Percentiles rank a stretch among this genome's conserved stretches.
Evolutionary conservation across 345 rosid genomes (phyloP).

Genomic region (Citrus sinensis): DVS_A1.0 CM039163.1:4384001-4384500

Average conservation of each 20-base stretch:
- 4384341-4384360: conserved; percentile 53
- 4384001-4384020: conserved; percentile 56
- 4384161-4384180: neutral
- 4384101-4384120: conserved; percentile 59
- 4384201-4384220: neutral
- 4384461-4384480: conserved; percentile 58
- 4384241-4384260: neutral
- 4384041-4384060: conserved; percentile 51
- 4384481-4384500: conserved; percentile 51
- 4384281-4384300: neutral
- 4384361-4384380: conserved; percentile 55
- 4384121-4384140: neutral
- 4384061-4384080: conserved; percentile 42
- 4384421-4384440: conserved; percentile 62
- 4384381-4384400: conserved; percentile 45
- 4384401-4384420: conserved; percentile 53
- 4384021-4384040: conserved; percentile 56
- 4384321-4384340: neutral
- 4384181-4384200: neutral
- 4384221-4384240: too few relatives aligned
- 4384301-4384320: neutral
- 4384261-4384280: neutral
- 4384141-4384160: neutral
- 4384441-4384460: conserved; percentile 55
- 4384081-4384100: conserved; percentile 54